Conservation (phyloP, 2,329 filamentous ascomycete genomes). For the Pseudogymnoascus sp. region DNA sequence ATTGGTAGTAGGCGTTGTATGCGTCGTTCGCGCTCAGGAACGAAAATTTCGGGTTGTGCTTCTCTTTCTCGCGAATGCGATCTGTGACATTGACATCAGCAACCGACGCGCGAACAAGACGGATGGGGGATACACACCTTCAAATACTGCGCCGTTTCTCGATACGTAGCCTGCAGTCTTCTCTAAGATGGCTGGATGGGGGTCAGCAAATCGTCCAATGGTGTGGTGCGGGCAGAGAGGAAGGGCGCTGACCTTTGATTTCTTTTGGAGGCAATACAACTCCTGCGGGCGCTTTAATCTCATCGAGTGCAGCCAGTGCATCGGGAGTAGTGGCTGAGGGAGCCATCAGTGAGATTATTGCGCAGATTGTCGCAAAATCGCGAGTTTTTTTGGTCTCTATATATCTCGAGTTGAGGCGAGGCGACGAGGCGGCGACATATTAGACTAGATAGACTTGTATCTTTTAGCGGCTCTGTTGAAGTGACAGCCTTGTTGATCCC, state of each 20-base stretch:
- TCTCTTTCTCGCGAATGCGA: conserved; percentile 77
- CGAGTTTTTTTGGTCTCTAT: not conserved
- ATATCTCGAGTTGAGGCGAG: conserved; percentile 5
- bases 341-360: conserved; percentile 22
- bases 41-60: conserved; percentile 79
- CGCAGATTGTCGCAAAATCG: not conserved
- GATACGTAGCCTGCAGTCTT: conserved; percentile 92
- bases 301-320: conserved; percentile 48
- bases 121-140: conserved; percentile 42
- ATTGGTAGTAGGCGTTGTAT: conserved; percentile 83
- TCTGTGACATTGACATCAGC: conserved; percentile 39
- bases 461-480: conserved; percentile 2
- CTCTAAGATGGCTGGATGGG: conserved; percentile 58
- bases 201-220: conserved; percentile 20
- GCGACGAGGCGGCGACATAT: conserved; percentile 2
- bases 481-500: conserved; percentile 8
- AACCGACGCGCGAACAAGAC: not conserved
- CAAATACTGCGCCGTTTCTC: conserved; percentile 54
- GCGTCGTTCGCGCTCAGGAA: conserved; percentile 75
- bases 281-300: conserved; percentile 70
- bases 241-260: conserved; percentile 52
- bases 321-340: conserved; percentile 41
- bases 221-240: conserved; percentile 27
- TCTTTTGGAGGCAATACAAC: conserved; percentile 78
- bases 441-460: conserved; percentile 2